These are phyloP conservation scores for Cordyceps cicadae DNA, from an alignment of 2,329 filamentous ascomycete genomes.

Conservation along the genomic window DNA sequence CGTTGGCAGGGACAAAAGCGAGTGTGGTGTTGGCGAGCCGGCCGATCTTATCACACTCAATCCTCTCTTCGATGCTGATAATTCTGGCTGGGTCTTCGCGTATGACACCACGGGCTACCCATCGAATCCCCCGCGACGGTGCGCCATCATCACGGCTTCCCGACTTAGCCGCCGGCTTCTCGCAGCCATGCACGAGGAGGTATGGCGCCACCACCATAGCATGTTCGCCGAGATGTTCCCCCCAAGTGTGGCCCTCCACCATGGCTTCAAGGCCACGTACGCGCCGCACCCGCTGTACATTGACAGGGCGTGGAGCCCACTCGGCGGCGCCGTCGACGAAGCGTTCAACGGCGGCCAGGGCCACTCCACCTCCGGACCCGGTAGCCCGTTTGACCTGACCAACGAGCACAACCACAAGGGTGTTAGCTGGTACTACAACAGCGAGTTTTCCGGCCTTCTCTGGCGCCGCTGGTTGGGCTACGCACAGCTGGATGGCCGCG, in stretches of 20 bases:
- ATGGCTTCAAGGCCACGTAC: constrained; percentile 70
- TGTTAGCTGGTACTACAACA: constrained; percentile 78
- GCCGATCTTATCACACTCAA: constrained; percentile 72
- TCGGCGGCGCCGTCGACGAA: constrained; percentile 54
- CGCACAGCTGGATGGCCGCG: constrained; percentile 43
- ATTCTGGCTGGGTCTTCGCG: constrained; percentile 65
- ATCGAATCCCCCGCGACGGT: constrained; percentile 56
- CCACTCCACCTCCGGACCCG: constrained; percentile 54
- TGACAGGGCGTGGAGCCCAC: constrained; percentile 65
- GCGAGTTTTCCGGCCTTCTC: constrained; percentile 65
- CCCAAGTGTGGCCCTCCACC: constrained; percentile 60
- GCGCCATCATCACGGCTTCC: constrained; percentile 63
- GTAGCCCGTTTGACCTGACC: constrained; percentile 57
- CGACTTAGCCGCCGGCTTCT: constrained; percentile 60
- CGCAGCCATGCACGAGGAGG: constrained; percentile 67
- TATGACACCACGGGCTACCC: constrained; percentile 64
- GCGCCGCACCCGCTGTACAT: constrained; percentile 76
- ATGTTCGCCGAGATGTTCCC: constrained; percentile 81
- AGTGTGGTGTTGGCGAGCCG: constrained; percentile 62
- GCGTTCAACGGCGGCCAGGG: constrained; percentile 72
- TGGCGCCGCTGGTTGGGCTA: constrained; percentile 71
- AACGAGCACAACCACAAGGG: constrained; percentile 79
- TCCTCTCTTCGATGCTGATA: constrained; percentile 63
- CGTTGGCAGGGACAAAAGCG: constrained; percentile 38
- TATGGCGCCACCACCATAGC: constrained; percentile 55